phyloP scores from a whole-genome alignment of 306 rosid species.

The Prunus davidiana region DNA sequence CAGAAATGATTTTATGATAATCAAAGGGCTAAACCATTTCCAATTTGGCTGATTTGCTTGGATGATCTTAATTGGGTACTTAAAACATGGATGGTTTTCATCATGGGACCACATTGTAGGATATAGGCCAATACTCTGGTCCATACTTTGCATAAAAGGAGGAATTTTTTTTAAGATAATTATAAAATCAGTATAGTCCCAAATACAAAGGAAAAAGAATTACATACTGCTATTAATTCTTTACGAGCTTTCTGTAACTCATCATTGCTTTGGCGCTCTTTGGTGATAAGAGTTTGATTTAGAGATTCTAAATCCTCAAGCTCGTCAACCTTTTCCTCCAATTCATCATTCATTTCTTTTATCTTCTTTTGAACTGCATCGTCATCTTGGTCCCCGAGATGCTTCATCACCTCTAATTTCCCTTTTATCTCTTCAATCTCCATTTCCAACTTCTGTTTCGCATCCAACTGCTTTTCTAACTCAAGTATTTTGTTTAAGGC shows the following conservation, averaged over 20 bases:
- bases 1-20: not conserved
- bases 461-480: conserved; percentile 84
- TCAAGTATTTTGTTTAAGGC: conserved; percentile 72
- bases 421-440: conserved; percentile 92
- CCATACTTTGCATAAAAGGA: not conserved
- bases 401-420: conserved; percentile 88
- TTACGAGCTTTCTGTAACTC: conserved; percentile 92
- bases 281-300: conserved; percentile 56
- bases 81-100: not conserved
- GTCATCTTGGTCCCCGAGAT: conserved; percentile 91
- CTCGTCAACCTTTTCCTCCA: conserved; percentile 50
- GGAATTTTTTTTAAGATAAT: not conserved
- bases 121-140: not conserved
- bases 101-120: not conserved
- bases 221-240: conserved; percentile 50
- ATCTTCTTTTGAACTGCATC: conserved; percentile 69
- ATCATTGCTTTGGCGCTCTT: conserved; percentile 93
- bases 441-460: conserved; percentile 89
- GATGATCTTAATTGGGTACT: not conserved
- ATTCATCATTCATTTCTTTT: conserved; percentile 68
- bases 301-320: conserved; percentile 46
- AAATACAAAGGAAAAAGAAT: conserved; percentile 9
- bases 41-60: not conserved
- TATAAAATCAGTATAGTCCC: not conserved
- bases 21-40: not conserved